Conservation (phyloP, 306 rosid species). For the Arachis hypogaea region DNA sequence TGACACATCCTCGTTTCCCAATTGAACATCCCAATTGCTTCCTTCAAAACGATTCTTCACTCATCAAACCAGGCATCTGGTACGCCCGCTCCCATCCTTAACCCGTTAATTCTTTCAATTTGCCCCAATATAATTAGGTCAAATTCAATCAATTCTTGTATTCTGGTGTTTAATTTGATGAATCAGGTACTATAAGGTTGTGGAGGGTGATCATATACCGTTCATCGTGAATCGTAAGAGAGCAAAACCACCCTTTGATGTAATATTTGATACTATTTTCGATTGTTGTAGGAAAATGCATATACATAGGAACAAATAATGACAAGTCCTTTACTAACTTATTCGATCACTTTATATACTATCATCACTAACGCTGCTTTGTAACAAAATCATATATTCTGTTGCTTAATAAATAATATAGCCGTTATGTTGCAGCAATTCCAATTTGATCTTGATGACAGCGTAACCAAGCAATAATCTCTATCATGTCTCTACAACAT, state of each 20-base stretch:
- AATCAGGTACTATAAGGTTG: constrained; percentile 77
- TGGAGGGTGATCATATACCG: constrained; percentile 72
- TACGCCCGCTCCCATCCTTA: background rate
- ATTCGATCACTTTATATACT: background rate
- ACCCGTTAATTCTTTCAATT: background rate
- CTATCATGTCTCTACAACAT: too few species aligned
- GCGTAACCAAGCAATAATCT: too few species aligned
- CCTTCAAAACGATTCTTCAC: constrained; percentile 61
- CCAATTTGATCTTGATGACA: too few species aligned
- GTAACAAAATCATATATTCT: too few species aligned
- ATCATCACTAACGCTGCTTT: too few species aligned
- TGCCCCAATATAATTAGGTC: background rate
- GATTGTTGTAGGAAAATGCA: constrained; percentile 71
- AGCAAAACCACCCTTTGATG: constrained; percentile 70
- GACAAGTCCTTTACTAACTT: constrained; percentile 48
- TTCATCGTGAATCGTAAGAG: constrained; percentile 68
- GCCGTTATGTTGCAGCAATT: too few species aligned
- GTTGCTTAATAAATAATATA: too few species aligned
- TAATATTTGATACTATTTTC: constrained; percentile 66
- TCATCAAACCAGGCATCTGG: constrained; percentile 64
- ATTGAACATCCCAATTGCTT: constrained; percentile 65
- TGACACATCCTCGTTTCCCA: constrained; percentile 82
- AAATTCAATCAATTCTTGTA: too few species aligned
- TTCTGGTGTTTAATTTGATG: background rate
- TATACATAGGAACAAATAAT: constrained; percentile 51